Conservation (phyloP, 2,329 filamentous ascomycete species). For the Talaromyces sp. region DNA sequence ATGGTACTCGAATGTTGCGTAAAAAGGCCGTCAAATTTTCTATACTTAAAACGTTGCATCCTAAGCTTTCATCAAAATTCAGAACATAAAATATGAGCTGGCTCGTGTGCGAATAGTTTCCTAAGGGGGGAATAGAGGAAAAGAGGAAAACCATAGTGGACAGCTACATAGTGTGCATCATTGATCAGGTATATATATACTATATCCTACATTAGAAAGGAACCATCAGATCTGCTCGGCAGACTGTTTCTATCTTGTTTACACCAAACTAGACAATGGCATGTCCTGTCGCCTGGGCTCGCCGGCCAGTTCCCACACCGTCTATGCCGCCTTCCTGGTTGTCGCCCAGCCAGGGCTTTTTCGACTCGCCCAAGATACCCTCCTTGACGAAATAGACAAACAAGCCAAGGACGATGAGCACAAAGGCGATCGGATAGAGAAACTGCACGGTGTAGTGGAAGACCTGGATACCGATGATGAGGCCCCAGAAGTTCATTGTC, state of each 20-base stretch:
- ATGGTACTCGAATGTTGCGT: no score
- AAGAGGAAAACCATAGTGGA: no score
- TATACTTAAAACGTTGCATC: no score
- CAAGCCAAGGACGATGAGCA: constrained; percentile 80
- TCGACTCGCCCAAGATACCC: constrained; percentile 74
- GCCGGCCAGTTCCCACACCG: constrained; percentile 47
- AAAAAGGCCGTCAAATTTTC: no score
- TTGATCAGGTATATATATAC: background rate
- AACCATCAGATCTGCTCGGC: background rate
- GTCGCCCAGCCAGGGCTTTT: constrained; percentile 90
- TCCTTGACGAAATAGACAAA: constrained; percentile 83
- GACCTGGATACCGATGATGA: constrained; percentile 83
- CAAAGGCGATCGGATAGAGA: constrained; percentile 93
- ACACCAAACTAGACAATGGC: constrained; percentile 6
- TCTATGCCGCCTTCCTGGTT: constrained; percentile 76
- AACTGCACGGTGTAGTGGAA: constrained; percentile 77
- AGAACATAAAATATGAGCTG: no score
- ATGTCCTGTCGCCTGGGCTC: constrained; percentile 8
- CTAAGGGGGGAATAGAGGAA: no score
- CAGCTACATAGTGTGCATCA: background rate
- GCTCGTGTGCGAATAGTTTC: no score
- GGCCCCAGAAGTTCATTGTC: constrained; percentile 95
- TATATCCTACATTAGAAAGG: background rate
- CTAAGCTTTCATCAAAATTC: no score
- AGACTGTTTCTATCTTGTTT: background rate